phyloP scores from a whole-genome alignment of 2,329 filamentous ascomycete genomes.

The Neocucurbitaria cava region DNA sequence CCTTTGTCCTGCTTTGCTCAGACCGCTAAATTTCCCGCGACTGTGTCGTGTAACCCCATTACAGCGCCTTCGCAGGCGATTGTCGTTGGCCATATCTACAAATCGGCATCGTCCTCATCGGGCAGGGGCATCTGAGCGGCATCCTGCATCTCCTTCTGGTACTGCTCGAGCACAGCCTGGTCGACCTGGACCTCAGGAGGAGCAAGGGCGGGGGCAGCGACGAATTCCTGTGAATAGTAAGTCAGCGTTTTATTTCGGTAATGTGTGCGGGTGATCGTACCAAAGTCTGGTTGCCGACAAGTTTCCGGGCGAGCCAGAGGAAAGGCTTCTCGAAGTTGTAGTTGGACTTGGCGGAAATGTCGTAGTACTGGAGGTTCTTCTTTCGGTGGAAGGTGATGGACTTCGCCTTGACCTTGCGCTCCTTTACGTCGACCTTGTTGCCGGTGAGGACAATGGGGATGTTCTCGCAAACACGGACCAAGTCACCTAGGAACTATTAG shows the following conservation, averaged over 20 bases:
- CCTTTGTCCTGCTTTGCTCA: conserved; percentile 23
- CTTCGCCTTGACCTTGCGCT: conserved; percentile 99
- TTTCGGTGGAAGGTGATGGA: conserved; percentile 99
- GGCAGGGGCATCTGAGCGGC: conserved; percentile 87
- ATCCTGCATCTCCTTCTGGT: conserved; percentile 85
- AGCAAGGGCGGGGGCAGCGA: conserved; percentile 91
- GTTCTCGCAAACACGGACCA: conserved; percentile 99
- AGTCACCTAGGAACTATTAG: conserved; percentile 71
- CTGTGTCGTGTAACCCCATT: conserved; percentile 40
- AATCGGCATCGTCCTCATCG: conserved; percentile 84
- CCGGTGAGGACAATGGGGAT: conserved; percentile 97
- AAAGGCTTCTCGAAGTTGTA: conserved; percentile 99
- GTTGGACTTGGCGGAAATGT: conserved; percentile 99
- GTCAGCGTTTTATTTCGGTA: conserved; percentile 23
- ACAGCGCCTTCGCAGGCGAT: conserved; percentile 28
- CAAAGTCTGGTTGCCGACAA: conserved; percentile 88
- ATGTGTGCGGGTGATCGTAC: conserved; percentile 59
- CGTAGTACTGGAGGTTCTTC: conserved; percentile 99
- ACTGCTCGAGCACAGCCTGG: conserved; percentile 78
- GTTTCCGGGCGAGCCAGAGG: conserved; percentile 98
- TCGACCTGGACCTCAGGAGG: conserved; percentile 93
- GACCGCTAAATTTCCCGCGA: conserved; percentile 30
- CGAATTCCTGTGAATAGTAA: conserved; percentile 75
- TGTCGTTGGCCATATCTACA: conserved; percentile 52
- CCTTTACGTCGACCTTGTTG: conserved; percentile 99